Conservation (phyloP, 176 grass and related monocot species). For the Musa acuminata region DNA sequence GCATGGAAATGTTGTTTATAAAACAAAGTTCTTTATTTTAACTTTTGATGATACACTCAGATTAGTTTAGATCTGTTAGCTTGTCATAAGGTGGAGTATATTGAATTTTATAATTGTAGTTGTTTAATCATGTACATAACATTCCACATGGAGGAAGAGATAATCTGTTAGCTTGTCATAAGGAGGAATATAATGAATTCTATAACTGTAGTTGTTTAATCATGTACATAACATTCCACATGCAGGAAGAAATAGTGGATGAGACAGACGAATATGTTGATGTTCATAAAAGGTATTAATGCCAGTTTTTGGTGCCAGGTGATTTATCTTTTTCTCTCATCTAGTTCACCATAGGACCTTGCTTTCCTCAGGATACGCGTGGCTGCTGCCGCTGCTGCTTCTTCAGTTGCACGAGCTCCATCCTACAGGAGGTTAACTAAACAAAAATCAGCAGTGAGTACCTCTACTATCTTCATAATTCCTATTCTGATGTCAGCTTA, state of each 20-base stretch:
- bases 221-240: conserved; percentile 13
- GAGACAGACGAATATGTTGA: conserved; percentile 99
- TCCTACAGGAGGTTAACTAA: conserved; percentile 66
- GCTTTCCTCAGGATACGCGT: conserved; percentile 59
- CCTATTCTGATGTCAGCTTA: background rate
- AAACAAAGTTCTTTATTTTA: no score
- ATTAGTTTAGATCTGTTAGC: background rate
- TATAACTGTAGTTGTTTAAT: background rate
- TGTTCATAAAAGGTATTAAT: conserved; percentile 85
- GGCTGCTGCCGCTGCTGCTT: conserved; percentile 78
- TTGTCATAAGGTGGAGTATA: no score
- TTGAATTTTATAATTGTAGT: no score
- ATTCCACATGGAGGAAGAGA: conserved; percentile 30
- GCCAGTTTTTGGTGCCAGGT: background rate
- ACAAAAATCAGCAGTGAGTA: conserved; percentile 69
- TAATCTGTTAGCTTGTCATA: background rate
- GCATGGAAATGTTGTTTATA: no score
- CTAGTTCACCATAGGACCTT: conserved; percentile 1
- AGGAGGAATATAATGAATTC: no score
- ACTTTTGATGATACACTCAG: no score
- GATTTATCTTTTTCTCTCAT: background rate
- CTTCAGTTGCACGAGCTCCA: conserved; percentile 87
- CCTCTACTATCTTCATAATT: conserved; percentile 1
- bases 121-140: conserved; percentile 1
- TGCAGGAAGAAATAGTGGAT: conserved; percentile 93